Evolutionary conservation across 371 early-diverging fungal species (phyloP).

Genomic region (Funneliformis caledonium): DNA sequence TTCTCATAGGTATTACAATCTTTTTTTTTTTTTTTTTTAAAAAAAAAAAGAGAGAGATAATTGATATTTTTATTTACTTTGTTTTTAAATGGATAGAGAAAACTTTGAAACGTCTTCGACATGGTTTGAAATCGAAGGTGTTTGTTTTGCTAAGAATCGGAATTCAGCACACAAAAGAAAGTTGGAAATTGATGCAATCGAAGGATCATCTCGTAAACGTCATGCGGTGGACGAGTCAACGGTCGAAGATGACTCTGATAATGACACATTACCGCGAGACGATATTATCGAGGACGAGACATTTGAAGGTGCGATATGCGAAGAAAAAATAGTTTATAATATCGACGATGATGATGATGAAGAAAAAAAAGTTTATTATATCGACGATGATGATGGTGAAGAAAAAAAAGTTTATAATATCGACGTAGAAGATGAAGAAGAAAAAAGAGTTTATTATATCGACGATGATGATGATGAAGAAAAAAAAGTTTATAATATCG

Average conservation of each 20-base stretch:
- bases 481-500: too few species aligned
- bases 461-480: too few species aligned
- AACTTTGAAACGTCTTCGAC: slow-evolving; percentile 15
- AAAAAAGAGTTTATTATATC: too few species aligned
- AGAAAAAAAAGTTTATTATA: too few species aligned
- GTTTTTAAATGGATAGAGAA: slow-evolving; percentile 24
- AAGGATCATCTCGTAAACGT: not conserved
- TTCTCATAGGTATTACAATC: slow-evolving; percentile 28
- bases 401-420: too few species aligned
- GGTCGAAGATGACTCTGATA: not conserved
- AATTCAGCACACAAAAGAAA: slow-evolving; percentile 1
- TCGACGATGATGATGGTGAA: too few species aligned
- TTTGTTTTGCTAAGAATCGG: not conserved
- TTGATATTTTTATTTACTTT: not conserved
- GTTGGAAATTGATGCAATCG: not conserved
- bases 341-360: too few species aligned
- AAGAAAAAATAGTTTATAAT: too few species aligned
- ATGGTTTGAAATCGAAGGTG: slow-evolving; percentile 35
- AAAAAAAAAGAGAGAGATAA: not conserved
- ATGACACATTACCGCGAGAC: not conserved
- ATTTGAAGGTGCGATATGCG: too few species aligned
- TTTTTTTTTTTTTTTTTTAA: not conserved
- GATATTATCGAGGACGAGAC: too few species aligned
- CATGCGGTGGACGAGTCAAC: not conserved
- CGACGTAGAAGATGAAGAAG: too few species aligned